Evolutionary conservation across 2,329 filamentous ascomycete species (phyloP).

Genomic region (Diplodia intermedia): DNA sequence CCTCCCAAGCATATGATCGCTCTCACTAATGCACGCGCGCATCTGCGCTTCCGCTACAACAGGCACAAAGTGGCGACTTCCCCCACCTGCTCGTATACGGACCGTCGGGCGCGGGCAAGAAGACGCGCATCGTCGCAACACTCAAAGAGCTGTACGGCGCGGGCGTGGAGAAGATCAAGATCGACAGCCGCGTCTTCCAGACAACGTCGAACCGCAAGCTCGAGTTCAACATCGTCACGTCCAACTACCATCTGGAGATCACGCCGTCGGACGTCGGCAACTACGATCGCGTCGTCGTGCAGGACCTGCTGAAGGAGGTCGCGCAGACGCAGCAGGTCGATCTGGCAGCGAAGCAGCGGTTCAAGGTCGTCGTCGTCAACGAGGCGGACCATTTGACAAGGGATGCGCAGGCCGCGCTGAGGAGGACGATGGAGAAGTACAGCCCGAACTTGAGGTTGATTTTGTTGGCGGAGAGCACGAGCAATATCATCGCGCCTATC

Average conservation of each 20-base stretch:
- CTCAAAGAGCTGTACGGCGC: conserved; percentile 94
- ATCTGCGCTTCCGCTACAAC: conserved; percentile 31
- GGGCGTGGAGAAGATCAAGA: conserved; percentile 99
- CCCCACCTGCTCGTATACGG: conserved; percentile 97
- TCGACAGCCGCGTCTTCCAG: conserved; percentile 95
- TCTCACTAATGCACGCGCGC: conserved; percentile 27
- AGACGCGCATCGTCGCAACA: conserved; percentile 94
- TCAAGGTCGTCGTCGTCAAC: conserved; percentile 99
- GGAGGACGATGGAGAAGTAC: conserved; percentile 99
- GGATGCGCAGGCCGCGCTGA: conserved; percentile 92
- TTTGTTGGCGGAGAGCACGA: conserved; percentile 91
- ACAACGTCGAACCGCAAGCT: conserved; percentile 95
- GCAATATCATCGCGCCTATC: conserved; percentile 99
- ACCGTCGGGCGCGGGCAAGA: conserved; percentile 95
- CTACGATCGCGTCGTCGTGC: conserved; percentile 94
- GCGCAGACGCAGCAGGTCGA: conserved; percentile 99
- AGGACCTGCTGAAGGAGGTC: conserved; percentile 95
- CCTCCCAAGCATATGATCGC: conserved; percentile 25
- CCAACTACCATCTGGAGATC: conserved; percentile 97
- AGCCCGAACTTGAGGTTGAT: conserved; percentile 93
- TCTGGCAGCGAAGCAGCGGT: conserved; percentile 83
- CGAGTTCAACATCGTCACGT: conserved; percentile 98
- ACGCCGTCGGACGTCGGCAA: conserved; percentile 96
- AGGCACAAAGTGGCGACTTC: conserved; percentile 98
- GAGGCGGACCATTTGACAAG: conserved; percentile 93